Percentiles rank a stretch among this genome's conserved stretches.
phyloP scores from a whole-genome alignment of 257 asterid species.

The Misopates orontium region DNA sequence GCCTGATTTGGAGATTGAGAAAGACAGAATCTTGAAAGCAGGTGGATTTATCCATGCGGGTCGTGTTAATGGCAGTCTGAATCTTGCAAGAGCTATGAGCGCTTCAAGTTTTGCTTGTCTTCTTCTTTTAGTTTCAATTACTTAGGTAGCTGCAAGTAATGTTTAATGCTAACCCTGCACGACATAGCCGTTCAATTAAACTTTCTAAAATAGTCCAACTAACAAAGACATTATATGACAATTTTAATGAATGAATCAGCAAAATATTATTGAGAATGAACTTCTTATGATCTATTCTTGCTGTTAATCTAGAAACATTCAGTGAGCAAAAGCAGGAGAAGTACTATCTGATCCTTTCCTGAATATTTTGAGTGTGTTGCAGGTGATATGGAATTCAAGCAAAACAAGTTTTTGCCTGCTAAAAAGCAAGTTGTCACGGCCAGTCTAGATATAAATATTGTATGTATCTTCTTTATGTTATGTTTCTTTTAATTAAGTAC shows the following conservation, averaged over 20 bases:
- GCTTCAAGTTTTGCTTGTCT: constrained; percentile 11
- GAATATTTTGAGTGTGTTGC: constrained; percentile 32
- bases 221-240: background rate
- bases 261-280: too few species aligned
- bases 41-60: constrained; percentile 97
- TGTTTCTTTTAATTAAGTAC: too few species aligned
- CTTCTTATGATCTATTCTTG: too few species aligned
- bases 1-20: constrained; percentile 91
- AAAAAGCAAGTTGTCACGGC: constrained; percentile 94
- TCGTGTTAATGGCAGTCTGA: constrained; percentile 91
- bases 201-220: background rate
- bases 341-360: constrained; percentile 10
- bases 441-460: constrained; percentile 77
- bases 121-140: constrained; percentile 21
- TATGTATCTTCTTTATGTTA: too few species aligned
- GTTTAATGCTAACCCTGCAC: constrained; percentile 7
- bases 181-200: background rate
- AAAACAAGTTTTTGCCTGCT: constrained; percentile 84
- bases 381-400: constrained; percentile 99
- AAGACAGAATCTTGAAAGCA: constrained; percentile 84
- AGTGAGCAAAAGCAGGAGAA: too few species aligned
- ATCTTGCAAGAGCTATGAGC: constrained; percentile 97
- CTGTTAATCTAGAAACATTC: too few species aligned
- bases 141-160: background rate
- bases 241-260: too few species aligned